phyloP scores from a whole-genome alignment of 2,329 filamentous ascomycete species.

The Monosporascus sp. region DNA sequence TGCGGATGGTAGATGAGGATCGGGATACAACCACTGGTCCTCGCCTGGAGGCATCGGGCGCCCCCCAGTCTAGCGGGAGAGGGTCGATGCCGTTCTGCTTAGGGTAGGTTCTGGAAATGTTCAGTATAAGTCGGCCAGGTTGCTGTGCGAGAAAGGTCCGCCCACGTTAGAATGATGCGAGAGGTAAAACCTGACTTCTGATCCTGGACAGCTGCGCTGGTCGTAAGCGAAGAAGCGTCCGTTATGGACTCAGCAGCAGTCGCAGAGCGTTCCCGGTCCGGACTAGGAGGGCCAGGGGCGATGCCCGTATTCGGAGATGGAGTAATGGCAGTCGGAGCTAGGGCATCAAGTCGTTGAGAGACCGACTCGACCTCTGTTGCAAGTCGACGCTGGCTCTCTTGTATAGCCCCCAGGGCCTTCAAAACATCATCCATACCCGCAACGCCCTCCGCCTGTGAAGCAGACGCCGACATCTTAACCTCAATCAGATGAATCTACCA shows the following conservation, averaged over 20 bases:
- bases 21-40: constrained; percentile 87
- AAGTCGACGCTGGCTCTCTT: constrained; percentile 22
- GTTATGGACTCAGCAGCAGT: constrained; percentile 13
- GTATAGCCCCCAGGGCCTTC: constrained; percentile 21
- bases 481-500: background rate
- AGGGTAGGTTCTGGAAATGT: constrained; percentile 64
- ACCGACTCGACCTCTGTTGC: constrained; percentile 21
- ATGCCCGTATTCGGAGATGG: constrained; percentile 10
- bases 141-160: constrained; percentile 3
- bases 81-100: constrained; percentile 92
- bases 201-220: constrained; percentile 17
- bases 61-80: constrained; percentile 83
- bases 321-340: constrained; percentile 15
- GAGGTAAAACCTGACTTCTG: constrained; percentile 44
- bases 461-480: constrained; percentile 18
- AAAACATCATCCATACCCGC: constrained; percentile 22
- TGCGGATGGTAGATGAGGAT: constrained; percentile 66
- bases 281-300: constrained; percentile 5
- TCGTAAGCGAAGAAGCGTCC: constrained; percentile 15
- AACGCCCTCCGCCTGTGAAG: constrained; percentile 10
- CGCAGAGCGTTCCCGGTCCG: constrained; percentile 5
- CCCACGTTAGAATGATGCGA: constrained; percentile 50
- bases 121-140: constrained; percentile 6
- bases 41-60: constrained; percentile 65
- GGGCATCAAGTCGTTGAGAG: constrained; percentile 22